Evolutionary conservation across 176 grass and related monocot genomes (phyloP).

Genomic region (Zoysia pacifica): DNA sequence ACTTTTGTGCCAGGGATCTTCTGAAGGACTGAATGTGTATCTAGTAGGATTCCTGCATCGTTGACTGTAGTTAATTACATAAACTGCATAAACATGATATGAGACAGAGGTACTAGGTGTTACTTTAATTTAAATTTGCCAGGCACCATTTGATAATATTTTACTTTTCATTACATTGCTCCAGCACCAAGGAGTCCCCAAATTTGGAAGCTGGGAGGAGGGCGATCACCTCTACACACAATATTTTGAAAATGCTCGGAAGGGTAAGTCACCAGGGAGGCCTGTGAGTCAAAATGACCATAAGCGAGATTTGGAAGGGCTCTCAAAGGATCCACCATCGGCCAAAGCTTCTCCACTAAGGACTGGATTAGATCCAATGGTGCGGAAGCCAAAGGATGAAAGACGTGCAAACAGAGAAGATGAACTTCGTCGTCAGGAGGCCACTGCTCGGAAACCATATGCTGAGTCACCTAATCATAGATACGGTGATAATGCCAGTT

Average conservation of each 20-base stretch:
- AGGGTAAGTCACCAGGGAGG: constrained; percentile 60
- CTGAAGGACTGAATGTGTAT: background rate
- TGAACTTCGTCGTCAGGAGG: constrained; percentile 37
- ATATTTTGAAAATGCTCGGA: constrained; percentile 69
- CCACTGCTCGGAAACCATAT: constrained; percentile 30
- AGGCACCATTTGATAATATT: constrained; percentile 2
- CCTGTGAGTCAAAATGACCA: constrained; percentile 48
- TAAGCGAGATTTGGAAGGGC: constrained; percentile 39
- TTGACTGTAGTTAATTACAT: background rate
- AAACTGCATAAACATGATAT: background rate
- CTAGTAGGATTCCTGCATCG: background rate
- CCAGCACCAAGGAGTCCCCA: constrained; percentile 64
- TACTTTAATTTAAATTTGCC: background rate
- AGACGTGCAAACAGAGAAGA: constrained; percentile 49
- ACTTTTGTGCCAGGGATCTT: constrained; percentile 2
- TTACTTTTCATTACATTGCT: constrained; percentile 25
- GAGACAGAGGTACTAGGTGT: background rate
- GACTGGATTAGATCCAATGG: constrained; percentile 39
- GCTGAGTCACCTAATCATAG: constrained; percentile 48
- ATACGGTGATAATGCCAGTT: constrained; percentile 37
- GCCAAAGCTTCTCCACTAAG: constrained; percentile 43
- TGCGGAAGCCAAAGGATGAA: constrained; percentile 47
- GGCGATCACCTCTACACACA: constrained; percentile 65
- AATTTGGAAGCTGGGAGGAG: constrained; percentile 85
- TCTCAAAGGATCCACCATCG: constrained; percentile 26